A percentile compares a stretch with the other conserved stretches of the same genome.
These are phyloP conservation scores for Chrysanthemum seticuspe DNA, from an alignment of 129 eudicot species.

Conservation along the genomic window DNA sequence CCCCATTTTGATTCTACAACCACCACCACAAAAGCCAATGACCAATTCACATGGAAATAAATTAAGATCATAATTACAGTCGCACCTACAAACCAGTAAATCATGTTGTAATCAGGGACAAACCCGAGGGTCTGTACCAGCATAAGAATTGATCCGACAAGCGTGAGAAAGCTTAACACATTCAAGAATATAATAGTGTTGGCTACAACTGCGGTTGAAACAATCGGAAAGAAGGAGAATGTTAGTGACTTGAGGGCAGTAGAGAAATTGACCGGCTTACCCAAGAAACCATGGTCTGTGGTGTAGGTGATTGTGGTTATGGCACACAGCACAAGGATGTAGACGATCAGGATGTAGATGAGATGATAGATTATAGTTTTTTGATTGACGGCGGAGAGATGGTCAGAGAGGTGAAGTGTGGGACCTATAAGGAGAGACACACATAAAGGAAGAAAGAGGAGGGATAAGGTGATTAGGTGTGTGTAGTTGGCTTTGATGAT, in stretches of 20 bases:
- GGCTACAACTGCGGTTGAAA: constrained; percentile 32
- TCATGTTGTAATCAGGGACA: constrained; percentile 35
- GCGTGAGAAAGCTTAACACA: constrained; percentile 1
- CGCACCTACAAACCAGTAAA: constrained; percentile 9
- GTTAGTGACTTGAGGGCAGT: constrained; percentile 43
- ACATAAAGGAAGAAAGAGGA: constrained; percentile 60
- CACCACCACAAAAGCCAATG: constrained; percentile 41
- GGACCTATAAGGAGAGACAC: constrained; percentile 28
- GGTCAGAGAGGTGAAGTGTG: background rate
- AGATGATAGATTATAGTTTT: constrained; percentile 22
- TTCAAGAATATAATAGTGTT: constrained; percentile 11
- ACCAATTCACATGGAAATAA: constrained; percentile 49
- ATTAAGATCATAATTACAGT: constrained; percentile 14
- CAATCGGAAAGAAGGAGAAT: constrained; percentile 39
- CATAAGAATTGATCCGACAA: background rate
- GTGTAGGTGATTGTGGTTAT: constrained; percentile 49
- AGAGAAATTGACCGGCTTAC: constrained; percentile 45
- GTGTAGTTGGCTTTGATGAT: constrained; percentile 43
- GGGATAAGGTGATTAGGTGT: constrained; percentile 55
- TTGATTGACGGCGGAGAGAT: constrained; percentile 21
- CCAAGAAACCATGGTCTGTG: constrained; percentile 51
- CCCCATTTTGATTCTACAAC: constrained; percentile 74
- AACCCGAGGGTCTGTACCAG: constrained; percentile 26
- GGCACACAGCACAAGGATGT: constrained; percentile 41
- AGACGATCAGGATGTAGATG: constrained; percentile 29